phyloP scores from a whole-genome alignment of 371 early-diverging fungal species.

The Mortierella sp. region DNA sequence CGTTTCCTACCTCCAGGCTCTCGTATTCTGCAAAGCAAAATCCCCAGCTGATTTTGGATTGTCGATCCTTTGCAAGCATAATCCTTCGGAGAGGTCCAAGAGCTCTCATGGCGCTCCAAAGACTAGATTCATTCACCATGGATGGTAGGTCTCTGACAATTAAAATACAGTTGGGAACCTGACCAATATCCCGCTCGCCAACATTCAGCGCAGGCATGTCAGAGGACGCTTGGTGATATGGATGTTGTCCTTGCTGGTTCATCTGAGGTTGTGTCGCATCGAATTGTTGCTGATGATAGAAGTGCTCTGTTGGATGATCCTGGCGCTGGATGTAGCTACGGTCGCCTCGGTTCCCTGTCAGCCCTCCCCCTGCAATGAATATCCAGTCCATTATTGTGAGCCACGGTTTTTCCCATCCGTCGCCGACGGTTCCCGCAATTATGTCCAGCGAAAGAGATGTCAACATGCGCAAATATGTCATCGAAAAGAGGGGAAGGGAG shows the following conservation, averaged over 20 bases:
- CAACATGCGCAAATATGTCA: no score
- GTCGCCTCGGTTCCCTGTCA: no score
- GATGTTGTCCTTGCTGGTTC: not conserved
- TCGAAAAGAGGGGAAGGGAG: no score
- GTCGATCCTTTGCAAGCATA: slow-evolving; percentile 40
- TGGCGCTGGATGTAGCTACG: no score
- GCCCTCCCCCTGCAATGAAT: no score
- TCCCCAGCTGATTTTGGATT: slow-evolving; percentile 35
- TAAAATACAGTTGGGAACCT: slow-evolving; percentile 37
- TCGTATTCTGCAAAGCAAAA: slow-evolving; percentile 45
- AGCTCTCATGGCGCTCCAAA: slow-evolving; percentile 32
- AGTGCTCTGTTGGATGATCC: not conserved
- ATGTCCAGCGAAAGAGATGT: no score
- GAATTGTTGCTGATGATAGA: not conserved
- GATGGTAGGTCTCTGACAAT: slow-evolving; percentile 30
- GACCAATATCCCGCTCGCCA: slow-evolving; percentile 44
- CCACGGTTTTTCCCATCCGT: no score
- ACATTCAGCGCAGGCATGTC: slow-evolving; percentile 11
- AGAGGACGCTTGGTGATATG: not conserved
- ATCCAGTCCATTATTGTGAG: no score
- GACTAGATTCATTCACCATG: slow-evolving; percentile 32
- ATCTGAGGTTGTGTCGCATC: not conserved
- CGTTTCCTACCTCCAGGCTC: slow-evolving; percentile 21
- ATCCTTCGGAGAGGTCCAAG: slow-evolving; percentile 34
- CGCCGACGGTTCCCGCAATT: no score